These are phyloP conservation scores for Melastoma candidum DNA, from an alignment of 441 rosid species.

Conservation along the genomic window DNA sequence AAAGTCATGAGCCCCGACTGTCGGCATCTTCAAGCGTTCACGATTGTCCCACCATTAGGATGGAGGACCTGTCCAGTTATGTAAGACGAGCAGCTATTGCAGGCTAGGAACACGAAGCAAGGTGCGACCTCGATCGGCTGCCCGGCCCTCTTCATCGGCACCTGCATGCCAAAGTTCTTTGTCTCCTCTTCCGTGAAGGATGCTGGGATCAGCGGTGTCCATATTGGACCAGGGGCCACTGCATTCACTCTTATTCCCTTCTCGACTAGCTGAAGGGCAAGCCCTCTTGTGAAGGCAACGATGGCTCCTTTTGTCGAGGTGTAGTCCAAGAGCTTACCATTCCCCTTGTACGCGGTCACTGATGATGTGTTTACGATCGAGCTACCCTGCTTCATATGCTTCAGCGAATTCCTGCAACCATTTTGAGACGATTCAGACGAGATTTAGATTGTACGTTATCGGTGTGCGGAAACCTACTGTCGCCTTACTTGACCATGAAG, in stretches of 20 bases:
- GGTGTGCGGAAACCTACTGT: not conserved
- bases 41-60: no score
- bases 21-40: no score
- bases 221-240: conserved; percentile 73
- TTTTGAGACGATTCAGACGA: no score
- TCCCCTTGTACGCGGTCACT: conserved; percentile 55
- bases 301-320: conserved; percentile 74
- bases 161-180: conserved; percentile 27
- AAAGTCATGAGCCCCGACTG: no score
- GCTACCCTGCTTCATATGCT: conserved; percentile 78
- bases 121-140: no score
- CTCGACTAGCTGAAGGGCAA: conserved; percentile 55
- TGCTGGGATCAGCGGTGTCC: conserved; percentile 72
- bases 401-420: conserved; percentile 39
- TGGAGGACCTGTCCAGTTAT: no score
- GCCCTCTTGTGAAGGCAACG: conserved; percentile 59
- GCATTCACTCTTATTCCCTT: conserved; percentile 66
- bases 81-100: no score
- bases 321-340: conserved; percentile 47
- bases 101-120: no score
- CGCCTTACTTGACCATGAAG: conserved; percentile 26
- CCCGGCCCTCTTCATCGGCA: no score
- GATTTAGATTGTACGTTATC: not conserved
- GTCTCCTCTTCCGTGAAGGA: conserved; percentile 47
- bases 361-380: conserved; percentile 67